Percentiles rank a stretch among this genome's conserved stretches.
These are phyloP conservation scores for Calendula officinalis DNA, from an alignment of 129 eudicot species.

Conservation along the genomic window DNA sequence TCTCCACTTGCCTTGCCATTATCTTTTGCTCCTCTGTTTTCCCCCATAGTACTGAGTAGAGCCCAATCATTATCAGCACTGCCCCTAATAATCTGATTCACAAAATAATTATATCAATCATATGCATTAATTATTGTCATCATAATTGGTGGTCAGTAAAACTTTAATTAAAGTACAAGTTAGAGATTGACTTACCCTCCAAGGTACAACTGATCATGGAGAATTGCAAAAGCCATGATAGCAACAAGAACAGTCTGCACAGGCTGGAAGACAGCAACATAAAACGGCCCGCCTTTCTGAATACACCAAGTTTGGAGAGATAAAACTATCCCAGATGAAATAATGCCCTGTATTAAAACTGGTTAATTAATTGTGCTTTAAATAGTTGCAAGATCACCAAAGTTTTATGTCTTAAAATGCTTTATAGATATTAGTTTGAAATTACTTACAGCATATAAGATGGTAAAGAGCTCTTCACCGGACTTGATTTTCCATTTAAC, in stretches of 20 bases:
- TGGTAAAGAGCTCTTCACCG: constrained; percentile 62
- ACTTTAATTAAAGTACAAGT: neutral
- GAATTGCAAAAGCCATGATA: constrained; percentile 63
- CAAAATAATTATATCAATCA: neutral
- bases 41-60: constrained; percentile 86
- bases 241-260: constrained; percentile 87
- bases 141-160: no score
- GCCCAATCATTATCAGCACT: constrained; percentile 58
- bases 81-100: constrained; percentile 72
- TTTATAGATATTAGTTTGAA: neutral
- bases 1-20: constrained; percentile 40
- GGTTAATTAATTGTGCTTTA: no score
- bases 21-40: constrained; percentile 60
- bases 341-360: constrained; percentile 72
- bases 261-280: constrained; percentile 84
- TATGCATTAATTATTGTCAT: no score
- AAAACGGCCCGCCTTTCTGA: constrained; percentile 86
- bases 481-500: constrained; percentile 62
- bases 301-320: constrained; percentile 91
- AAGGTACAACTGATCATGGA: constrained; percentile 71
- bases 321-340: constrained; percentile 72
- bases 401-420: neutral
- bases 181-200: constrained; percentile 60
- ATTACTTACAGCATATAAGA: constrained; percentile 69
- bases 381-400: no score